Conservation (phyloP, 208 protist genomes). For the Leishmania tropica region DNA sequence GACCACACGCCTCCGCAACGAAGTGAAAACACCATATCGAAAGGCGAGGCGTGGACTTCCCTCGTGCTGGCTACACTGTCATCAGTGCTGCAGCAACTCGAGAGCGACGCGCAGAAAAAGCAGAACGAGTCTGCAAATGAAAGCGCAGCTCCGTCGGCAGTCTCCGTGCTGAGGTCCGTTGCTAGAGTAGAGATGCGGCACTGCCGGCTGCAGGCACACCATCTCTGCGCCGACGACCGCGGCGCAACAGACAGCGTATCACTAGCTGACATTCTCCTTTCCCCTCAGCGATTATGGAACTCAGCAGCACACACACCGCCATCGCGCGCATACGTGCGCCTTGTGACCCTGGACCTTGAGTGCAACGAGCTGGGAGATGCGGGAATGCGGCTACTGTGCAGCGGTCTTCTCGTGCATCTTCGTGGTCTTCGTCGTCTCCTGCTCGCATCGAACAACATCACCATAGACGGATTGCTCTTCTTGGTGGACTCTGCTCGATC, state of each 20-base stretch:
- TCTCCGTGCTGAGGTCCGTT: neutral
- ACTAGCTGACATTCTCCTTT: conserved; percentile 10
- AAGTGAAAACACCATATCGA: neutral
- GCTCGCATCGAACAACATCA: conserved; percentile 31
- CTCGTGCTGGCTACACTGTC: neutral
- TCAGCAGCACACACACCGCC: neutral
- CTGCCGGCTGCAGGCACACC: conserved; percentile 16
- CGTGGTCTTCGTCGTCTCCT: conserved; percentile 30
- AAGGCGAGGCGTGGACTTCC: neutral
- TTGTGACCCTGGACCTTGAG: conserved; percentile 43
- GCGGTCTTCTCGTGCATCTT: conserved; percentile 10
- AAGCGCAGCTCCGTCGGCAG: neutral
- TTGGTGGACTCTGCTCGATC: neutral
- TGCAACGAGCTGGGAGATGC: conserved; percentile 35
- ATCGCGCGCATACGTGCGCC: neutral
- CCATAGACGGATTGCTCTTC: conserved; percentile 2
- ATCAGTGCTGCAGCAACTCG: neutral
- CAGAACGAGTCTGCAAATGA: neutral
- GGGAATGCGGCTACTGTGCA: conserved; percentile 22
- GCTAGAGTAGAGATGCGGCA: conserved; percentile 26
- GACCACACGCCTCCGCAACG: neutral
- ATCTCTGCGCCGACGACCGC: conserved; percentile 2
- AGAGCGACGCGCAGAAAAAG: neutral
- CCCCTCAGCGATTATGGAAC: conserved; percentile 8
- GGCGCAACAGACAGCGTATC: neutral